These are phyloP conservation scores for Theobroma cacao DNA, from an alignment of 345 rosid species.

Conservation along the genomic window DNA sequence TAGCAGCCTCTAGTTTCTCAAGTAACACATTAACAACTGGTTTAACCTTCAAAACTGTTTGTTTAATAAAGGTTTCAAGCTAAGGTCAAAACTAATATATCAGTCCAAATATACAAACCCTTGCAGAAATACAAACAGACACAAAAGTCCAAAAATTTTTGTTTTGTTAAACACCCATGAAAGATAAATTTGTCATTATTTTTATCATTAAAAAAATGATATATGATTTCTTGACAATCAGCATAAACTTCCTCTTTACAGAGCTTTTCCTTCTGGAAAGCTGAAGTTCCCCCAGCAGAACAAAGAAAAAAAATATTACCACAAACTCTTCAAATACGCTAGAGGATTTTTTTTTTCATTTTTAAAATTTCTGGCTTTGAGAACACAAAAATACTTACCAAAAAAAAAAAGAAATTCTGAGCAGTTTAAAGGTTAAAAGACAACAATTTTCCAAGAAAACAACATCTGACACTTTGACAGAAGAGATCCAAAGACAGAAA, in stretches of 20 bases:
- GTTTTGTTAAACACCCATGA: conserved; percentile 3
- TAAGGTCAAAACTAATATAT: conserved; percentile 9
- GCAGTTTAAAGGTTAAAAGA: background rate
- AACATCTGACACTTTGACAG: conserved; percentile 28
- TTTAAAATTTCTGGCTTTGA: background rate
- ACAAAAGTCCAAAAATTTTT: conserved; percentile 29
- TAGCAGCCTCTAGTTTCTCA: background rate
- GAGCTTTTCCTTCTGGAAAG: background rate
- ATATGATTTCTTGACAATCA: conserved; percentile 8
- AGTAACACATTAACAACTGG: conserved; percentile 5
- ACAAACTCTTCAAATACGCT: background rate
- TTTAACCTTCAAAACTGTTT: conserved; percentile 5
- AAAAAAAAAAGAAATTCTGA: background rate
- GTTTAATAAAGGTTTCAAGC: conserved; percentile 2
- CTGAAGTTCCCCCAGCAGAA: background rate
- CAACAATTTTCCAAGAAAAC: conserved; percentile 15
- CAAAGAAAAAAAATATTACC: background rate
- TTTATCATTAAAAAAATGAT: background rate
- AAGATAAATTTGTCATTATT: background rate
- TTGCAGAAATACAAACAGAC: conserved; percentile 19
- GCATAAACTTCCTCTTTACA: conserved; percentile 14
- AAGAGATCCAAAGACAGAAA: conserved; percentile 25
- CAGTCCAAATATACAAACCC: conserved; percentile 12
- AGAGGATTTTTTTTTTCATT: background rate
- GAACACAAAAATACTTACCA: conserved; percentile 13